Evolutionary conservation across 2,329 filamentous ascomycete species (phyloP).

Genomic region (Penicillium sp.): DNA sequence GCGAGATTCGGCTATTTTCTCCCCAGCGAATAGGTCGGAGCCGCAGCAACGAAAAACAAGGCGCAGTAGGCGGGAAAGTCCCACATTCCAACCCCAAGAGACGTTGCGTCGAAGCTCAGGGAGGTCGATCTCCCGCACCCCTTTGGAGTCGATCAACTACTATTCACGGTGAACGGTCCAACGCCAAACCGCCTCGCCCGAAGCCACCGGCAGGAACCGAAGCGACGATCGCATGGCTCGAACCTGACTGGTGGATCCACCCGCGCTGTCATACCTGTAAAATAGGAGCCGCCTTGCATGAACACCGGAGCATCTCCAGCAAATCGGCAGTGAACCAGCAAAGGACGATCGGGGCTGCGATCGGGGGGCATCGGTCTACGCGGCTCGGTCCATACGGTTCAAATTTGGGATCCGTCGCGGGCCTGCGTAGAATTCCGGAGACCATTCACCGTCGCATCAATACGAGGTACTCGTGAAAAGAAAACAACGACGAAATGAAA

Average conservation of each 20-base stretch:
- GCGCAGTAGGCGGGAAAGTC: neutral
- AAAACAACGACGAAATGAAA: neutral
- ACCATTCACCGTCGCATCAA: neutral
- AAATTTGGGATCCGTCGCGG: neutral
- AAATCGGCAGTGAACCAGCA: conserved; percentile 21
- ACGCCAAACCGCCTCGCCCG: conserved; percentile 11
- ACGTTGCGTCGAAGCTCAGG: neutral
- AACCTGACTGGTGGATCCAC: conserved; percentile 21
- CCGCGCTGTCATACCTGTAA: conserved; percentile 22
- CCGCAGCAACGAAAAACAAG: neutral
- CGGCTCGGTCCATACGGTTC: neutral
- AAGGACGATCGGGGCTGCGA: neutral
- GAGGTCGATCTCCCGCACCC: neutral
- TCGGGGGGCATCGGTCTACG: neutral
- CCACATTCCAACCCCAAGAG: neutral
- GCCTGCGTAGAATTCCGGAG: neutral
- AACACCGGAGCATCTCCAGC: conserved; percentile 10
- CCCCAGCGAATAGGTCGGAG: neutral
- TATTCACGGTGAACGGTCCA: neutral
- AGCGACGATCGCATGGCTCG: conserved; percentile 22
- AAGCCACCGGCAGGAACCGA: conserved; percentile 27
- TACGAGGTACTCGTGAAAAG: neutral
- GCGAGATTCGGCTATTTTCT: neutral
- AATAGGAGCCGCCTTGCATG: conserved; percentile 22
- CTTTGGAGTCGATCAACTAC: neutral